These are phyloP conservation scores for Lichtheimia hyalospora DNA, from an alignment of 371 early-diverging fungal species.

Conservation along the genomic window DNA sequence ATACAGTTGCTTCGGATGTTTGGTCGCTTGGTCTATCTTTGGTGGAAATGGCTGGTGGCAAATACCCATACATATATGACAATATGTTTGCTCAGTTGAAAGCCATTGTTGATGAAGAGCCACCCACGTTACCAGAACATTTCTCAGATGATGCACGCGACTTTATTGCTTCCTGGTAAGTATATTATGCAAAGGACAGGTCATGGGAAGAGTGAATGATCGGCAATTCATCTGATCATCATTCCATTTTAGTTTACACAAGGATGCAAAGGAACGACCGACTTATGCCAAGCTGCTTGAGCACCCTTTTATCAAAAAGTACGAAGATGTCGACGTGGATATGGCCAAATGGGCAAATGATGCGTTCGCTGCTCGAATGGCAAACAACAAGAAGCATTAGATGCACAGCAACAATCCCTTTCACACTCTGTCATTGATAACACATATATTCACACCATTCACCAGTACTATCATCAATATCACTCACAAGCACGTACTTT, in stretches of 20 bases:
- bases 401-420: too few relatives aligned
- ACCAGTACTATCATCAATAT: too few relatives aligned
- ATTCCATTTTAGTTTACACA: conserved; percentile 59
- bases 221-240: conserved; percentile 5
- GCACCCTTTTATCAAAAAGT: conserved; percentile 72
- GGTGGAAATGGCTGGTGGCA: conserved; percentile 88
- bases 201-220: not conserved
- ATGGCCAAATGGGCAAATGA: conserved; percentile 80
- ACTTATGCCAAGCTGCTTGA: conserved; percentile 70
- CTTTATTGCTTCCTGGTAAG: conserved; percentile 77
- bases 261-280: conserved; percentile 71
- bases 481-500: too few relatives aligned
- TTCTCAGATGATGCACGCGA: conserved; percentile 76
- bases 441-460: too few relatives aligned
- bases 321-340: conserved; percentile 66
- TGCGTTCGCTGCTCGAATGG: conserved; percentile 15
- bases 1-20: conserved; percentile 81
- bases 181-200: not conserved
- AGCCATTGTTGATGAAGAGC: conserved; percentile 82
- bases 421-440: too few relatives aligned
- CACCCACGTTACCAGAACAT: conserved; percentile 71
- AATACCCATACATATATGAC: conserved; percentile 73
- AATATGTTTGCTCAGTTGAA: conserved; percentile 85
- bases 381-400: too few relatives aligned
- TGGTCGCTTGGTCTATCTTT: conserved; percentile 94